A percentile compares a stretch with the other conserved stretches of the same genome.
These are phyloP conservation scores for Monilinia aucupariae DNA, from an alignment of 2,329 filamentous ascomycete genomes.

Conservation along the genomic window DNA sequence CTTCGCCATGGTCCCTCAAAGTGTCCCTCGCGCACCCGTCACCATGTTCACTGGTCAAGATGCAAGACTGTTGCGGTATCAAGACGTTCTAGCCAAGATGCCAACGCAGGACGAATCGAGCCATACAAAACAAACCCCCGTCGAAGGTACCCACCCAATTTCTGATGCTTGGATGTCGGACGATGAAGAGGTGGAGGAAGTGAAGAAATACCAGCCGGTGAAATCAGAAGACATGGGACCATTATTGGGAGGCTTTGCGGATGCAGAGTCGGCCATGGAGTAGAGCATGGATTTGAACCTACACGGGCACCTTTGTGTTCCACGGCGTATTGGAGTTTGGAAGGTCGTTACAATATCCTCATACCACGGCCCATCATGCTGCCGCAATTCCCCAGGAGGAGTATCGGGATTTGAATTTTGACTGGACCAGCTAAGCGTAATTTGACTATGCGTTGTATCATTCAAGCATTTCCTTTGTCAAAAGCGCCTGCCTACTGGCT, in stretches of 20 bases:
- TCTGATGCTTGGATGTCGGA: constrained; percentile 43
- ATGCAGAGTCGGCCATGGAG: constrained; percentile 33
- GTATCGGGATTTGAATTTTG: constrained; percentile 30
- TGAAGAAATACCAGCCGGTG: constrained; percentile 29
- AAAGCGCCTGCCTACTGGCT: constrained; percentile 35
- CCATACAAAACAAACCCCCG: constrained; percentile 30
- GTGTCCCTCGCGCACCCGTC: constrained; percentile 36
- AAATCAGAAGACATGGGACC: constrained; percentile 35
- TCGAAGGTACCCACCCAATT: constrained; percentile 26
- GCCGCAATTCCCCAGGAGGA: constrained; percentile 25
- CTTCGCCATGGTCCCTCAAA: constrained; percentile 57
- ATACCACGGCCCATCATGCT: constrained; percentile 25
- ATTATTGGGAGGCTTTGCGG: constrained; percentile 35
- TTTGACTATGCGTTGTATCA: constrained; percentile 36
- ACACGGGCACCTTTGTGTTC: constrained; percentile 26
- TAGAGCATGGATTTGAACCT: constrained; percentile 26
- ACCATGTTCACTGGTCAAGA: constrained; percentile 49
- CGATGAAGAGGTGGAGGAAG: constrained; percentile 33
- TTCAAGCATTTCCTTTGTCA: constrained; percentile 34
- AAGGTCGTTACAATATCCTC: constrained; percentile 31
- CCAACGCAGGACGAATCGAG: constrained; percentile 44
- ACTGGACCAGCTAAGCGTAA: constrained; percentile 35
- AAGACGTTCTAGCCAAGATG: constrained; percentile 56
- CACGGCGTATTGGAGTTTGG: constrained; percentile 32
- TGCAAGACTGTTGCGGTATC: constrained; percentile 52